Percentiles rank a stretch among this genome's conserved stretches.
phyloP scores from a whole-genome alignment of 2,329 filamentous ascomycete genomes.

The Didymella glomerata region DNA sequence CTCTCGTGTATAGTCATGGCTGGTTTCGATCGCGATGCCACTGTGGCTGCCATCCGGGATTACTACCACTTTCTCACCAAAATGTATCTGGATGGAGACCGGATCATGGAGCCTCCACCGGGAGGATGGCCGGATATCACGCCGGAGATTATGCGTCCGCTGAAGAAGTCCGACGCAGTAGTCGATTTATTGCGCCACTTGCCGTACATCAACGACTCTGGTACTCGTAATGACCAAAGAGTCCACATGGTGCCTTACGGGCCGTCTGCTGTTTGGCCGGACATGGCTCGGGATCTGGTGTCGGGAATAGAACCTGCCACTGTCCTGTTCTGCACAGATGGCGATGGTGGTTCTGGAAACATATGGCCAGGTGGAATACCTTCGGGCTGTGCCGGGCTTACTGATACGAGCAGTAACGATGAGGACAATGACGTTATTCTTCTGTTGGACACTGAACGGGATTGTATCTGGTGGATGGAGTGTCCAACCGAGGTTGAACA shows the following conservation, averaged over 20 bases:
- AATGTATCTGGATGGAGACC: background rate
- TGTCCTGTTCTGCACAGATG: too few species aligned
- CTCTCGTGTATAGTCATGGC: background rate
- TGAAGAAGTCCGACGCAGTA: background rate
- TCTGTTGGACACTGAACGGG: background rate
- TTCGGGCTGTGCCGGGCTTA: background rate
- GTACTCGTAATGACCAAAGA: background rate
- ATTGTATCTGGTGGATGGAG: background rate
- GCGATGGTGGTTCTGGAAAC: too few species aligned
- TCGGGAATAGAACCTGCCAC: too few species aligned
- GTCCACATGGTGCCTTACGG: background rate
- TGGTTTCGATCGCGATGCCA: background rate
- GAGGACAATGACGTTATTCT: background rate
- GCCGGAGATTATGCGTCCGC: background rate
- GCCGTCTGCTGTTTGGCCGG: background rate
- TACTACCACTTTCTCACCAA: background rate
- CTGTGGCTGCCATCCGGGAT: background rate
- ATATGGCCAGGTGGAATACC: background rate
- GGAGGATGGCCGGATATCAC: background rate
- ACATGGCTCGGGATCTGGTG: background rate
- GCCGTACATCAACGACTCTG: background rate
- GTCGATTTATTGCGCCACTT: background rate
- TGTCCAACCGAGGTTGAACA: background rate
- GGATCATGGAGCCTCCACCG: background rate
- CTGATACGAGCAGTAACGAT: too few species aligned